phyloP scores from a whole-genome alignment of 2,329 filamentous ascomycete genomes.

The Alternaria rosae region DNA sequence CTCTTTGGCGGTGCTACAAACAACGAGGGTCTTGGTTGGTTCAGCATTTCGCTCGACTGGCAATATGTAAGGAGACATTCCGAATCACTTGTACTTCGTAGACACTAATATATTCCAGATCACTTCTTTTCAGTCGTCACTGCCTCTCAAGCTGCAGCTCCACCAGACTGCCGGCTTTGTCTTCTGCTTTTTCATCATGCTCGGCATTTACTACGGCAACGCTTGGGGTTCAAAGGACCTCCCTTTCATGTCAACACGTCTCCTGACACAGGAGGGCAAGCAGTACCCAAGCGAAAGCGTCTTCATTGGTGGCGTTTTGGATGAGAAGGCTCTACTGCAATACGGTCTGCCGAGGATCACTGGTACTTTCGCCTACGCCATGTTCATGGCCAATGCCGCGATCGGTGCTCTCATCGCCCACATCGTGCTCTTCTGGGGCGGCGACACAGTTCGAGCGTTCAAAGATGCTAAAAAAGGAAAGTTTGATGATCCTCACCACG shows the following conservation, averaged over 20 bases:
- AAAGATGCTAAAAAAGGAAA: conserved; percentile 16
- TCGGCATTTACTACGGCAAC: conserved; percentile 24
- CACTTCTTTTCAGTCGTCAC: conserved; percentile 24
- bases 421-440: conserved; percentile 22
- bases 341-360: conserved; percentile 21
- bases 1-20: conserved; percentile 23
- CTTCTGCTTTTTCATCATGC: conserved; percentile 21
- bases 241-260: conserved; percentile 26
- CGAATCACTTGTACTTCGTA: neutral
- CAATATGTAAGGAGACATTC: conserved; percentile 16
- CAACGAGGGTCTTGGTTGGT: conserved; percentile 22
- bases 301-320: conserved; percentile 19
- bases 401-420: conserved; percentile 22
- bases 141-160: conserved; percentile 22
- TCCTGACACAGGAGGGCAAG: conserved; percentile 16
- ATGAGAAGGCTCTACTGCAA: conserved; percentile 18
- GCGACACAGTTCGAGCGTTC: conserved; percentile 19
- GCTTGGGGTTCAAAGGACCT: conserved; percentile 20
- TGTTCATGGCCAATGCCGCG: conserved; percentile 29
- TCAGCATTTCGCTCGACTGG: conserved; percentile 22
- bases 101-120: conserved; percentile 6
- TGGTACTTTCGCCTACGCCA: conserved; percentile 23
- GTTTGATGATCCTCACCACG: conserved; percentile 21
- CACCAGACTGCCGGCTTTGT: conserved; percentile 18
- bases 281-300: conserved; percentile 18